Evolutionary conservation across 495 filamentous ascomycete species (phyloP), one percentile per base, ranked within the genome.

Genomic region (Daldinia grandis): DNA sequence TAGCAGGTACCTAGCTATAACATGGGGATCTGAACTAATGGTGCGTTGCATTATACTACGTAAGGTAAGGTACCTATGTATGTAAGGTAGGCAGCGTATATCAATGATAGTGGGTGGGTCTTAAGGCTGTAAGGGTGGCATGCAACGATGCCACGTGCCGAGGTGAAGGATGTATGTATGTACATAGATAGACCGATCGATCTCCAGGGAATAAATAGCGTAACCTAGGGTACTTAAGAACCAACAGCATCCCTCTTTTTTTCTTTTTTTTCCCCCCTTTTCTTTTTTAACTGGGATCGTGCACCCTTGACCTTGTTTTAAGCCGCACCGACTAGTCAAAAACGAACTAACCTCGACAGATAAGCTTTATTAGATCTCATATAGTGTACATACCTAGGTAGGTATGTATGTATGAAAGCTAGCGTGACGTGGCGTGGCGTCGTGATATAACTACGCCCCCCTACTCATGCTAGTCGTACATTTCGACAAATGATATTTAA

Each of bases 11-110:
- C 37, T 14, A 7, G 10, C 19, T 56, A 37, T 54, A 44, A 58
- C 6, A 28, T 71, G 28, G 44, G 27, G 62, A 40, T 49, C 8
- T n/a, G n/a, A 30, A 64, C 63, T 72, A 72, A 72, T 72, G 69
- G 69, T 67, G 69, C 69, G 64, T 67, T 67, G 63, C 68, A 71
- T 71, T 58, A 66, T 61, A n/a, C n/a, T n/a, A n/a, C n/a, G n/a
- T n/a, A n/a, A n/a, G n/a, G n/a, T n/a, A n/a, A n/a, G n/a, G n/a
- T n/a, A n/a, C n/a, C n/a, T n/a, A n/a, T n/a, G n/a, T n/a, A n/a
- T n/a, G n/a, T n/a, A n/a, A n/a, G n/a, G n/a, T n/a, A n/a, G n/a
- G n/a, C n/a, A n/a, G n/a, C n/a, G n/a, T n/a, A 71, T 63, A 40
- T 28, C 56, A 33, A 49, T 19, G 58, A 40, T 35, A 37, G 68